A percentile compares a stretch with the other conserved stretches of the same genome.
Conservation (phyloP, 495 filamentous ascomycete species). For the Aspergillus saccharolyticus region DNA sequence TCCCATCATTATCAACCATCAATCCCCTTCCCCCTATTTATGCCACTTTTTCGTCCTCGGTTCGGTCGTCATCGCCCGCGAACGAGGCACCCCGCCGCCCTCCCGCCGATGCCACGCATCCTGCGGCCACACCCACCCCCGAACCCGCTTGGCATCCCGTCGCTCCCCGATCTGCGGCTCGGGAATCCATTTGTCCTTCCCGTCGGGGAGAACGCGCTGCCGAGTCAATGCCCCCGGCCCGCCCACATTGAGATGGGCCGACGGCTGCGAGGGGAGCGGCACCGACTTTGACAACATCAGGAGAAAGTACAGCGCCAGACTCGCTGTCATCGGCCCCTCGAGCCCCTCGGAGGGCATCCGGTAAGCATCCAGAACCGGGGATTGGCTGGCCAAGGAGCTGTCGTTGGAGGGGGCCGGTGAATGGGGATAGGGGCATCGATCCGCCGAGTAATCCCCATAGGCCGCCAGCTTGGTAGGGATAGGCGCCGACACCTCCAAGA, state of each 20-base stretch:
- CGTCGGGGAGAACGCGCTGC: constrained; percentile 57
- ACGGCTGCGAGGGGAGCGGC: constrained; percentile 58
- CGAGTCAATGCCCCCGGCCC: constrained; percentile 72
- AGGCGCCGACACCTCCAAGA: constrained; percentile 66
- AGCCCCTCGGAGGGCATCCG: constrained; percentile 15
- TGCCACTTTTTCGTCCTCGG: constrained; percentile 33
- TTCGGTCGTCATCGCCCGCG: constrained; percentile 16
- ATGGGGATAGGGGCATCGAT: constrained; percentile 6
- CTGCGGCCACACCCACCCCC: constrained; percentile 82
- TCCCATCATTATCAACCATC: neutral
- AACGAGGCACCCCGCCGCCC: constrained; percentile 32
- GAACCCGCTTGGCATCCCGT: constrained; percentile 71
- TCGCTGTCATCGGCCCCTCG: constrained; percentile 60
- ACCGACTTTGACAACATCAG: constrained; percentile 79
- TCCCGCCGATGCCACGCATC: constrained; percentile 60
- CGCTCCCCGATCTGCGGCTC: constrained; percentile 76
- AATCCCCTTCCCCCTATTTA: constrained; percentile 17
- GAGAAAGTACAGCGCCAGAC: constrained; percentile 68
- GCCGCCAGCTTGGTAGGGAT: constrained; percentile 46
- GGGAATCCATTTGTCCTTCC: constrained; percentile 82
- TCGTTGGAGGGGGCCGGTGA: constrained; percentile 21
- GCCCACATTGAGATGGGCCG: constrained; percentile 74
- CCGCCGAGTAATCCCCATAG: neutral
- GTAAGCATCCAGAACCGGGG: constrained; percentile 16
- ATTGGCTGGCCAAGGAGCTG: constrained; percentile 19